phyloP scores from a whole-genome alignment of 1,284 basidiomycete species.

The Wallemia hederae region DNA sequence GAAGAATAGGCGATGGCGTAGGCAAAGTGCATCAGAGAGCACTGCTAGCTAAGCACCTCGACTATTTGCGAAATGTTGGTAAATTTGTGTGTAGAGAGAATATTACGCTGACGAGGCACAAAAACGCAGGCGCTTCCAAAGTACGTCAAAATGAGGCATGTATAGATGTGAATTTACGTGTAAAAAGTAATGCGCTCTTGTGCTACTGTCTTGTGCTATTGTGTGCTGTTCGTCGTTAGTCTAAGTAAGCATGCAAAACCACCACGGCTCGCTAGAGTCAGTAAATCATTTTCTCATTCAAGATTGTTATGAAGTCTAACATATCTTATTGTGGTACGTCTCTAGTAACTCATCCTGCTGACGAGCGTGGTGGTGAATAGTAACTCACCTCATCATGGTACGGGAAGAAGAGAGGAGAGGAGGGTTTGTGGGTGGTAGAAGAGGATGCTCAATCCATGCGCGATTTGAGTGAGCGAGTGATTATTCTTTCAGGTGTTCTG shows the following conservation, averaged over 20 bases:
- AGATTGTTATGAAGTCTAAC: background rate
- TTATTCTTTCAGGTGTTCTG: conserved; percentile 60
- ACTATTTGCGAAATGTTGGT: conserved; percentile 53
- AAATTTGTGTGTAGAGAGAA: background rate
- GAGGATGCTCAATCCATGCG: conserved; percentile 44
- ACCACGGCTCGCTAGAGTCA: background rate
- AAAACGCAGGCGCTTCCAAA: background rate
- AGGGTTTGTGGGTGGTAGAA: background rate
- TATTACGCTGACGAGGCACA: background rate
- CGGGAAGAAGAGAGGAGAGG: no score
- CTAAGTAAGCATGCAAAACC: background rate
- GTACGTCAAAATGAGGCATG: background rate
- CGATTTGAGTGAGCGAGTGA: conserved; percentile 56
- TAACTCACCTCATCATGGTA: background rate
- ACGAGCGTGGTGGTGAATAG: background rate
- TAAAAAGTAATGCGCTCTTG: background rate
- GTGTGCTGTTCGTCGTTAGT: background rate
- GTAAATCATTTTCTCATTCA: background rate
- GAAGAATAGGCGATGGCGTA: conserved; percentile 53
- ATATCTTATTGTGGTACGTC: background rate
- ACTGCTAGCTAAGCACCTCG: conserved; percentile 54
- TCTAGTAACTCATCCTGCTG: background rate
- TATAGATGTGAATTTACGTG: background rate
- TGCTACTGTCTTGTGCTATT: no score
- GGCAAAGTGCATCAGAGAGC: conserved; percentile 57